Conservation (phyloP, 2,329 filamentous ascomycete species). For the Pestalotiopsis sp. region DNA sequence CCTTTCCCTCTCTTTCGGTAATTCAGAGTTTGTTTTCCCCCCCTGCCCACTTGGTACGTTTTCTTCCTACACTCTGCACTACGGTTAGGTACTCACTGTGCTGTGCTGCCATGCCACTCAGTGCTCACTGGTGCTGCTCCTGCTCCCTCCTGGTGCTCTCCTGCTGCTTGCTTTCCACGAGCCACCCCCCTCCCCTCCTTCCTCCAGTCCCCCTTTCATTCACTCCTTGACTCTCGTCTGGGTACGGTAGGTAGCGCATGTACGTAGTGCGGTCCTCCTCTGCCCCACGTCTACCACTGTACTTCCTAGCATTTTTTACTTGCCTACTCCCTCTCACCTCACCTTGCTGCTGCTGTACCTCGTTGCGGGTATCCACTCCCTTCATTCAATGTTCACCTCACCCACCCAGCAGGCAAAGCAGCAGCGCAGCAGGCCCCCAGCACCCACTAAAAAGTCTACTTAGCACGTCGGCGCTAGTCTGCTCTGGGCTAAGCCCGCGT, state of each 20-base stretch:
- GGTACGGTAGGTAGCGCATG: neutral
- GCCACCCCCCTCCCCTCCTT: neutral
- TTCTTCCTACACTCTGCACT: neutral
- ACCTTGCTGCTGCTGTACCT: neutral
- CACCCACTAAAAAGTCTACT: neutral
- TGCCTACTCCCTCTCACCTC: neutral
- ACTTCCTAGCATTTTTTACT: neutral
- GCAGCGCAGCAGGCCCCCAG: neutral
- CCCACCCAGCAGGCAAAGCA: neutral
- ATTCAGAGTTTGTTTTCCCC: neutral
- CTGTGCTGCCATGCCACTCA: too few relatives aligned
- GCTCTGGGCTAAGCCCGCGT: slow-evolving; percentile 3
- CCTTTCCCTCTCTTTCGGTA: neutral
- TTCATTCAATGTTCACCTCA: neutral
- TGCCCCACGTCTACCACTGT: neutral
- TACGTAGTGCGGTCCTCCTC: neutral
- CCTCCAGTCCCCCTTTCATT: neutral
- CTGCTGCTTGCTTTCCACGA: neutral
- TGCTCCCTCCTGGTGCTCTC: too few relatives aligned
- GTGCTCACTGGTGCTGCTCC: too few relatives aligned
- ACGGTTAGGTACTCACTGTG: too few relatives aligned
- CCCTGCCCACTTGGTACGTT: neutral
- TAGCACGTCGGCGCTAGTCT: neutral
- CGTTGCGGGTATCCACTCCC: neutral
- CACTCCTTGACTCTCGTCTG: neutral